Conservation (phyloP, 176 grass and related monocot species). For the Themeda triandra region DNA sequence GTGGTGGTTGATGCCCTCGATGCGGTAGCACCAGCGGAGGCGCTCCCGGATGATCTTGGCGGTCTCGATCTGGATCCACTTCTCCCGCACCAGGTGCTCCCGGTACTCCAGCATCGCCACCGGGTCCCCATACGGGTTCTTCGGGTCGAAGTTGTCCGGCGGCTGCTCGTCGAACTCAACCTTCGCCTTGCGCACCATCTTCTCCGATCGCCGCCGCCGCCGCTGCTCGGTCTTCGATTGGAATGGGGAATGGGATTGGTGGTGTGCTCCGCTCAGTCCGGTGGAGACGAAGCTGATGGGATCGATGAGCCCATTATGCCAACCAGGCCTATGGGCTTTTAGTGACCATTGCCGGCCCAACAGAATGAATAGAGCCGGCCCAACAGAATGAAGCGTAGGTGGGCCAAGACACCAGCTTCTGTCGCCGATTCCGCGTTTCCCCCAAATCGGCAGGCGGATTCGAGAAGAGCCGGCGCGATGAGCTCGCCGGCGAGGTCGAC, state of each 20-base stretch:
- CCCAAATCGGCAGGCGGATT: not conserved
- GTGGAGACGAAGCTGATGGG: not conserved
- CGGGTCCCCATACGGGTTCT: conserved; percentile 83
- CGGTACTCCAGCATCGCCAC: conserved; percentile 97
- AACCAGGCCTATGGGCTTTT: not conserved
- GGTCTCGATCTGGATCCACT: conserved; percentile 99
- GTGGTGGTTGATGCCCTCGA: conserved; percentile 91
- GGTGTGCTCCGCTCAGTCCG: not conserved
- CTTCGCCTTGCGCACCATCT: conserved; percentile 94
- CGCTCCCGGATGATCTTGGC: conserved; percentile 98
- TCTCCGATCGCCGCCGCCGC: conserved; percentile 18
- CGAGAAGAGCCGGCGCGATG: conserved; percentile 23
- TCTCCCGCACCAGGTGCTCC: conserved; percentile 96
- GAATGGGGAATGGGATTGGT: not conserved
- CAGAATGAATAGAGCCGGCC: not conserved
- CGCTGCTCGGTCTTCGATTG: not conserved
- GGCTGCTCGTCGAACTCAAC: conserved; percentile 92
- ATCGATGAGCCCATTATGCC: not conserved
- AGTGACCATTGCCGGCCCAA: not conserved
- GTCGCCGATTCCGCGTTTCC: not conserved
- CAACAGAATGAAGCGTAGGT: not conserved
- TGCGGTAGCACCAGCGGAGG: conserved; percentile 93
- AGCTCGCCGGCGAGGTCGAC: conserved; percentile 90
- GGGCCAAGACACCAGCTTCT: not conserved
- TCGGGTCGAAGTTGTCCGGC: conserved; percentile 87